These are phyloP conservation scores for Leishmania mexicana DNA, from an alignment of 208 protist genomes.

Conservation along the genomic window DNA sequence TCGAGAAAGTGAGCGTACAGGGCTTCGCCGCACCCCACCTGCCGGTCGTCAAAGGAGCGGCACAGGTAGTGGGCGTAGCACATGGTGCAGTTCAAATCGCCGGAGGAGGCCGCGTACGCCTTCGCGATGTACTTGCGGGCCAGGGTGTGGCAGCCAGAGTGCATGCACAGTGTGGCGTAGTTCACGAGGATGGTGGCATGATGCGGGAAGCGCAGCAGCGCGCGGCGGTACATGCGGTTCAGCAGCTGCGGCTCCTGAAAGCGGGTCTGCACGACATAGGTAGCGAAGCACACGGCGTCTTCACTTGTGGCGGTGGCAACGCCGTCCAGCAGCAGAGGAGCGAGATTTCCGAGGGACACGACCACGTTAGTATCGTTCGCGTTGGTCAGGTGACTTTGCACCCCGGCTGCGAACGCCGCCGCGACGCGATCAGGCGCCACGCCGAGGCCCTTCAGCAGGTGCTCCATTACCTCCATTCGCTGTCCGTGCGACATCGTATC, in stretches of 20 bases:
- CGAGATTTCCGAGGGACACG: constrained; percentile 29
- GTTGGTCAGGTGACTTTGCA: constrained; percentile 5
- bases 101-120: constrained; percentile 55
- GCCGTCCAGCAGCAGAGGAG: constrained; percentile 51
- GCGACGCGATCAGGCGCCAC: constrained; percentile 22
- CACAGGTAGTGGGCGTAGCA: constrained; percentile 80
- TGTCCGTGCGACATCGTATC: constrained; percentile 37
- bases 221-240: constrained; percentile 66
- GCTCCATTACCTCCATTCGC: constrained; percentile 57
- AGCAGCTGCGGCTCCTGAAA: constrained; percentile 58
- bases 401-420: constrained; percentile 7
- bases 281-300: constrained; percentile 68
- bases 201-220: constrained; percentile 56
- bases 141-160: constrained; percentile 48
- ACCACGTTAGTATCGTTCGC: neutral
- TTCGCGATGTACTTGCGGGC: constrained; percentile 74
- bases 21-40: constrained; percentile 44
- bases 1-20: constrained; percentile 59
- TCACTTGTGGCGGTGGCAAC: constrained; percentile 53
- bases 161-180: constrained; percentile 80
- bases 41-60: constrained; percentile 43
- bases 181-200: constrained; percentile 71
- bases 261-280: constrained; percentile 72
- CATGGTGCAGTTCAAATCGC: constrained; percentile 57
- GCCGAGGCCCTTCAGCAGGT: constrained; percentile 60